phyloP scores from a whole-genome alignment of 805 yeast genomes.

The Blastobotrys americana region DNA sequence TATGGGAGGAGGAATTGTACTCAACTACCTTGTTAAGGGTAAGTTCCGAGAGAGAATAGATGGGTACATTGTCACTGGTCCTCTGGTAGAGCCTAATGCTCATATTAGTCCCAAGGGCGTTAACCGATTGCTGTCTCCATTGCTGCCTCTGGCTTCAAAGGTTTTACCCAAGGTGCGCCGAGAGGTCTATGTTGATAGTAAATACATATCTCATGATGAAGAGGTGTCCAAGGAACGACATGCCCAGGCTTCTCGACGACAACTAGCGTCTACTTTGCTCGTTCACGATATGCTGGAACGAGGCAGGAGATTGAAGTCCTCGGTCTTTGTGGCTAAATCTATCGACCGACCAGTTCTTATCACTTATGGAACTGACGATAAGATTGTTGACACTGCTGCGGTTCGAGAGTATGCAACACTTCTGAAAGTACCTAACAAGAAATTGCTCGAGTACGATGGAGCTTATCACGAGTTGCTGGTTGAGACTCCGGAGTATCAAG shows the following conservation, averaged over 20 bases:
- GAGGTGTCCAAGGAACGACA: slow-evolving; percentile 17
- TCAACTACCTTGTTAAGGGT: slow-evolving; percentile 33
- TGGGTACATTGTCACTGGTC: slow-evolving; percentile 31
- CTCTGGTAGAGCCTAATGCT: slow-evolving; percentile 26
- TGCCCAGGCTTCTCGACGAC: slow-evolving; percentile 25
- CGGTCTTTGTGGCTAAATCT: slow-evolving; percentile 21
- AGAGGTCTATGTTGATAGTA: slow-evolving; percentile 21
- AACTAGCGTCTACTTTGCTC: slow-evolving; percentile 25
- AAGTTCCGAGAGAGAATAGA: slow-evolving; percentile 25
- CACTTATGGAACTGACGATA: slow-evolving; percentile 28
- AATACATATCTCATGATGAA: slow-evolving; percentile 26
- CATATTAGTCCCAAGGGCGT: slow-evolving; percentile 17
- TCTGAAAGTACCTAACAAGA: slow-evolving; percentile 20
- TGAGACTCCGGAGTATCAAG: slow-evolving; percentile 9
- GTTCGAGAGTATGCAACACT: slow-evolving; percentile 19
- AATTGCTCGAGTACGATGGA: slow-evolving; percentile 17
- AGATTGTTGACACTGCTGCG: slow-evolving; percentile 14
- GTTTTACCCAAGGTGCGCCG: slow-evolving; percentile 25
- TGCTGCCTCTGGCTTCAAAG: slow-evolving; percentile 24
- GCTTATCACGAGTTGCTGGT: slow-evolving; percentile 20
- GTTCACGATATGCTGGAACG: slow-evolving; percentile 32
- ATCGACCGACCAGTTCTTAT: slow-evolving; percentile 31
- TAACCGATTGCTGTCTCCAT: slow-evolving; percentile 19
- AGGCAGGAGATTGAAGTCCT: slow-evolving; percentile 28
- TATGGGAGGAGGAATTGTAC: slow-evolving; percentile 35